Conservation (phyloP, 1,284 basidiomycete genomes). For the Schizophyllum amplum region DNA sequence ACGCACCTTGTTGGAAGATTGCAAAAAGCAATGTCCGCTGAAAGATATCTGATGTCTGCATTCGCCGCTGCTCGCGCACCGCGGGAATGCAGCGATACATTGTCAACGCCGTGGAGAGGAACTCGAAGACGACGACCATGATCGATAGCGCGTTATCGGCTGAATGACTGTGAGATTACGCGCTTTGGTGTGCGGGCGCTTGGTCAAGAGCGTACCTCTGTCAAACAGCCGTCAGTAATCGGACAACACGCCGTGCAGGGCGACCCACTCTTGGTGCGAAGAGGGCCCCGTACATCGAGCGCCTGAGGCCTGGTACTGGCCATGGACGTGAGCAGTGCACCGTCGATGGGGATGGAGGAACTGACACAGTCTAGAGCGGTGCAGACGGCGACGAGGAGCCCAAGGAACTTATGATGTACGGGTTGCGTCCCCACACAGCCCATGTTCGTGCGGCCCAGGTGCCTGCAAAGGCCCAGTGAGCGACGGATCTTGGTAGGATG, state of each 20-base stretch:
- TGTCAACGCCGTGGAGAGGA: conserved; percentile 17
- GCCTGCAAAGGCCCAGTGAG: conserved; percentile 13
- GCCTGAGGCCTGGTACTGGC: conserved; percentile 14
- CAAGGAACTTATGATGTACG: conserved; percentile 17
- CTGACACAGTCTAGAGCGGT: conserved; percentile 22
- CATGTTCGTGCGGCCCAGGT: conserved; percentile 20
- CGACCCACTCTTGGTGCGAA: conserved; percentile 11
- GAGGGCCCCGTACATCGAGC: conserved; percentile 12
- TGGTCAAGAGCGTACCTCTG: conserved; percentile 5
- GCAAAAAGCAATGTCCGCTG: conserved; percentile 10
- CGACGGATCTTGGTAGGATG: neutral
- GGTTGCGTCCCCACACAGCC: conserved; percentile 19
- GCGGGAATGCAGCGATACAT: conserved; percentile 18
- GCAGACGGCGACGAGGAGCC: conserved; percentile 17
- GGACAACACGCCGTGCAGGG: neutral
- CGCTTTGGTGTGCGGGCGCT: neutral
- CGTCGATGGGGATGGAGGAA: neutral
- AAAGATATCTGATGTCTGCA: conserved; percentile 4
- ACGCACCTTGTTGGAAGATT: conserved; percentile 17
- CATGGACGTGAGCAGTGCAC: neutral
- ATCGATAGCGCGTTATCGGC: conserved; percentile 20
- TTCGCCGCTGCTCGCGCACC: conserved; percentile 10
- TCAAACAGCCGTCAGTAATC: neutral
- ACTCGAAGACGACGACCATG: conserved; percentile 22
- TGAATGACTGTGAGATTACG: neutral